Evolutionary conservation across 176 grass and related monocot genomes (phyloP), one percentile per base, ranked within the genome.

Genomic region (Raddia distichophylla): DNA sequence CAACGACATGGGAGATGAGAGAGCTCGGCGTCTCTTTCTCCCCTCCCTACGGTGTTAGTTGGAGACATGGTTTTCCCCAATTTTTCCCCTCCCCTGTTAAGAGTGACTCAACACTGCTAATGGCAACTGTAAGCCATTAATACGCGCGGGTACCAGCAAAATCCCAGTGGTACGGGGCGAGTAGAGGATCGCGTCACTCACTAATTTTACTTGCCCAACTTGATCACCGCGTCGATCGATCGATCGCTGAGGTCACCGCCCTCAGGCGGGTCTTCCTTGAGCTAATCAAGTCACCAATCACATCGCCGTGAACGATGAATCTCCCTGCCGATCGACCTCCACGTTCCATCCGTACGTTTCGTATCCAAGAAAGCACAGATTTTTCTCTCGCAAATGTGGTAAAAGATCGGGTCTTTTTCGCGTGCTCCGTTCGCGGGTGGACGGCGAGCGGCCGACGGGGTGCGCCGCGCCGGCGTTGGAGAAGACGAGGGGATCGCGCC

Each of bases 321-420:
- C 57, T 22, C n/a, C 18, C 15, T 74, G 69, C 77, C 84, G 69
- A n/a, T n/a, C n/a, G n/a, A 86, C 84, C 52, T 74, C 44, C 52
- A 32, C 44, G 77, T 86, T 78, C 77, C 77, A 51, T 86, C 77
- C 9, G 27, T 27, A 27, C 27, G 43, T 3, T 67, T 15, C 60
- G 60, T 56, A 44, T 10, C 15, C 19, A 12, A 55, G 27, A 27
- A 27, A 27, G 27, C 27, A 27, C 27, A 3, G 1, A 6, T 14
- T 4, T 67, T 17, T 59, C 3, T 19, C 19, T 11, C 4, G 59
- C 75, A 5, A 59, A 84, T 57, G 32, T 7, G 64, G 82, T 51
- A 20, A 60, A 19, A 19, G 8, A 57, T 3, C 3, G 5, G 16
- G 32, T 19, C 47, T 47, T 44, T 55, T 45, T 15, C 27, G 27